Percentiles rank a stretch among this genome's conserved stretches.
These are phyloP conservation scores for Ricinus communis DNA, from an alignment of 345 rosid species.

Conservation along the genomic window DNA sequence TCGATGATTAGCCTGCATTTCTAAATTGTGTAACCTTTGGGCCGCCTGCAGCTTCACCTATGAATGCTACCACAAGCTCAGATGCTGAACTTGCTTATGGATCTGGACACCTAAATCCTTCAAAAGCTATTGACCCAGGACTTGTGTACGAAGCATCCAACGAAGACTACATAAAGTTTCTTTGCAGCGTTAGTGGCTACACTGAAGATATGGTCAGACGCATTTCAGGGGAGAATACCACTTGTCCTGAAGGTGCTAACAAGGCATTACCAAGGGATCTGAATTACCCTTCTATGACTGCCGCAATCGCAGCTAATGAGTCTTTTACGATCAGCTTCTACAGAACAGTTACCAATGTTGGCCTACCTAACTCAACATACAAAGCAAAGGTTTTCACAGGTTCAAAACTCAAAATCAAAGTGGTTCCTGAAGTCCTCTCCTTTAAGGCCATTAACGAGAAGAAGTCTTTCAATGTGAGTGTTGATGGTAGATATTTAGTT, in stretches of 20 bases:
- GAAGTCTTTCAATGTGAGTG: conserved; percentile 28
- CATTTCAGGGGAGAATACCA: conserved; percentile 27
- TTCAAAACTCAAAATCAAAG: conserved; percentile 18
- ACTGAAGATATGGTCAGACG: conserved; percentile 7
- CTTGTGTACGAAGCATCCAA: conserved; percentile 38
- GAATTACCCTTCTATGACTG: conserved; percentile 41
- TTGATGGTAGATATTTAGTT: conserved; percentile 25
- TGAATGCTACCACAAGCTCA: conserved; percentile 23
- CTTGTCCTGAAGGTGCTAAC: conserved; percentile 3
- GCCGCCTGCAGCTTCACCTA: conserved; percentile 27
- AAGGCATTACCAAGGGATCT: conserved; percentile 23
- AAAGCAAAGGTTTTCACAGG: conserved; percentile 14
- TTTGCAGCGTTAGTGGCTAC: conserved; percentile 32
- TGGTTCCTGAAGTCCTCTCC: conserved; percentile 29
- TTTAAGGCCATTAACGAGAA: conserved; percentile 28
- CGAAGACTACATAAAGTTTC: conserved; percentile 41
- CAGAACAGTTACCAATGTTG: conserved; percentile 45
- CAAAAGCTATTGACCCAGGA: conserved; percentile 38
- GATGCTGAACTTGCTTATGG: conserved; percentile 45
- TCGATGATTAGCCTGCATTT: too few relatives aligned
- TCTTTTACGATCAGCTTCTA: conserved; percentile 26
- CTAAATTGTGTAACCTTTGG: background rate
- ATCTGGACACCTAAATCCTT: conserved; percentile 41
- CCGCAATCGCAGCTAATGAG: background rate
- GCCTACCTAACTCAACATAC: conserved; percentile 34